phyloP scores from a whole-genome alignment of 1,284 basidiomycete genomes.

The Ganoderma lingzhi region DNA sequence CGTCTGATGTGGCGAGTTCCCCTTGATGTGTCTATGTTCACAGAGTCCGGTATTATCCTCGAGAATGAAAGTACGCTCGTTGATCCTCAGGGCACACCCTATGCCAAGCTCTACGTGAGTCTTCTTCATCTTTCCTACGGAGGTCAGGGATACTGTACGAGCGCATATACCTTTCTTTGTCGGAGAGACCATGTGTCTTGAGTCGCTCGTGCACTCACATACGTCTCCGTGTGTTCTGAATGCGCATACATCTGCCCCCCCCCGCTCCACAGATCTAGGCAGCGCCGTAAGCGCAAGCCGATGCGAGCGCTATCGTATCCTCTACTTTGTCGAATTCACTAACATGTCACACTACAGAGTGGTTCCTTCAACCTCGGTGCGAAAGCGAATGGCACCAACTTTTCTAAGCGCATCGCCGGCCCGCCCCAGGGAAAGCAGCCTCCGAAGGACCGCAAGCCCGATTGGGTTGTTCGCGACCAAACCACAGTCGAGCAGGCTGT shows the following conservation, averaged over 20 bases:
- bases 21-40: background rate
- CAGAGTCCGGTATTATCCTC: constrained; percentile 81
- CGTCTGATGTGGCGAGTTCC: background rate
- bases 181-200: background rate
- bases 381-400: constrained; percentile 74
- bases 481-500: constrained; percentile 81
- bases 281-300: too few species aligned
- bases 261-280: background rate
- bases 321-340: background rate
- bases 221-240: background rate
- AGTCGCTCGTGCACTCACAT: background rate
- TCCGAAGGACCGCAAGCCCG: constrained; percentile 73
- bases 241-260: background rate
- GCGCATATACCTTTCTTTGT: constrained; percentile 2
- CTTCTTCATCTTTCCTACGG: constrained; percentile 13
- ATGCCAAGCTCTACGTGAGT: constrained; percentile 70
- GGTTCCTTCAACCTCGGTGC: constrained; percentile 80
- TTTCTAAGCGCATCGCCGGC: constrained; percentile 71
- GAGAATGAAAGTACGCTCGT: constrained; percentile 71
- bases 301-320: background rate
- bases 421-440: constrained; percentile 73
- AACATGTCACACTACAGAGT: constrained; percentile 51
- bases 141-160: background rate
- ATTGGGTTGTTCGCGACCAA: constrained; percentile 73
- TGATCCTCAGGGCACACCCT: constrained; percentile 67